Evolutionary conservation across 495 filamentous ascomycete genomes (phyloP).

Genomic region (Neurospora sp.): DNA sequence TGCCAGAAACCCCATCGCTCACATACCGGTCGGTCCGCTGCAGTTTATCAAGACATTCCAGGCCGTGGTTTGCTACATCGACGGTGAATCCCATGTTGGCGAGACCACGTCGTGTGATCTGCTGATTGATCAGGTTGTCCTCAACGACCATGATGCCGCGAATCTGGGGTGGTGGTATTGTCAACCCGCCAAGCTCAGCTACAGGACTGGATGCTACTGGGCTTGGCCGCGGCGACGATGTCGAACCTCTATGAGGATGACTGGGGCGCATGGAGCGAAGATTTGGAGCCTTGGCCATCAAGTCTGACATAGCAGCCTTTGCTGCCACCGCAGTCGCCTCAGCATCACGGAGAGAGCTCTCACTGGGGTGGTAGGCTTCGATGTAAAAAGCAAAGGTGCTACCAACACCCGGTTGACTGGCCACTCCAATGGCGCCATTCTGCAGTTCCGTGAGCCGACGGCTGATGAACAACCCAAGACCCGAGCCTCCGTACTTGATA

Average conservation of each 20-base stretch:
- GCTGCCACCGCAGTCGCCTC: slow-evolving; percentile 10
- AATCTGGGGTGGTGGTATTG: slow-evolving; percentile 12
- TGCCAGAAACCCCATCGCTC: slow-evolving; percentile 10
- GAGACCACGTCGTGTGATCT: slow-evolving; percentile 55
- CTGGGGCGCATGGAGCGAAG: background rate
- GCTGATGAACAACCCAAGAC: slow-evolving; percentile 69
- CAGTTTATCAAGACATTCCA: slow-evolving; percentile 56
- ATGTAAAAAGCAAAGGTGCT: slow-evolving; percentile 77
- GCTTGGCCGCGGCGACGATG: slow-evolving; percentile 4
- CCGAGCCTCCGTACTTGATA: slow-evolving; percentile 64
- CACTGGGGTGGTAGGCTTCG: slow-evolving; percentile 40
- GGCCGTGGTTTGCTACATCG: slow-evolving; percentile 62
- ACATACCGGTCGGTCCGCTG: slow-evolving; percentile 18
- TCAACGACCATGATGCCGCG: slow-evolving; percentile 55
- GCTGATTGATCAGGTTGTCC: slow-evolving; percentile 70
- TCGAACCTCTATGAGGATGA: background rate
- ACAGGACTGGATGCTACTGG: slow-evolving; percentile 3
- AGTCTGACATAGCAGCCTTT: slow-evolving; percentile 9
- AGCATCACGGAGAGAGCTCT: slow-evolving; percentile 19
- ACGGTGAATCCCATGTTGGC: slow-evolving; percentile 52
- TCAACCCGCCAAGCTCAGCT: background rate
- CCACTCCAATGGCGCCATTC: slow-evolving; percentile 65
- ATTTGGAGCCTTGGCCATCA: slow-evolving; percentile 2
- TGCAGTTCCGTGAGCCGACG: slow-evolving; percentile 63
- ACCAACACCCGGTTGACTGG: slow-evolving; percentile 53